These are phyloP conservation scores for Asclepias syriaca DNA, from an alignment of 257 asterid species.

Conservation along the genomic window DNA sequence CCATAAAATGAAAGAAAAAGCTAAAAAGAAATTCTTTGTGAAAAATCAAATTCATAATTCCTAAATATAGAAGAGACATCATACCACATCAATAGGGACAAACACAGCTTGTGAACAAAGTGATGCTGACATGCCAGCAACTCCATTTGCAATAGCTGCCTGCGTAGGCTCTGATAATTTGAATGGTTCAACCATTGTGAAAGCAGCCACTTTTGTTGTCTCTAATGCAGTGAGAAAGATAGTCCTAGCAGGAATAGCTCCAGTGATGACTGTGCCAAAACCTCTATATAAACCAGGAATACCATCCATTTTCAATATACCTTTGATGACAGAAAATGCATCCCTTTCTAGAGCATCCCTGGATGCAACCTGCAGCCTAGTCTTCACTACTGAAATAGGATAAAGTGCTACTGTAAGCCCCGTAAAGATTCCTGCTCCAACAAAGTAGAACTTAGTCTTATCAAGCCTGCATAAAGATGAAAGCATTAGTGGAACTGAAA, in stretches of 20 bases:
- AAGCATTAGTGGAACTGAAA: constrained; percentile 10
- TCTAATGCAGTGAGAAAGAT: constrained; percentile 86
- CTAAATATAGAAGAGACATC: constrained; percentile 11
- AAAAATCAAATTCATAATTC: neutral
- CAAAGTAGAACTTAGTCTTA: constrained; percentile 67
- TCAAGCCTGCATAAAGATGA: constrained; percentile 58
- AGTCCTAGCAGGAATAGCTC: constrained; percentile 85
- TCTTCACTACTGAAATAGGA: constrained; percentile 88
- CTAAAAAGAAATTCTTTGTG: neutral
- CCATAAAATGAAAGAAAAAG: neutral
- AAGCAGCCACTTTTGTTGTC: constrained; percentile 71
- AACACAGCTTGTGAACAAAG: constrained; percentile 78
- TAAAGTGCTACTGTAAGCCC: constrained; percentile 81
- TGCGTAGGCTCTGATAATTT: constrained; percentile 74
- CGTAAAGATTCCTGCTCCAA: constrained; percentile 86
- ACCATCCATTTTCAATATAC: constrained; percentile 68
- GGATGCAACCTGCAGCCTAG: constrained; percentile 78
- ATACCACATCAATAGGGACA: constrained; percentile 93
- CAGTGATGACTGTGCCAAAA: constrained; percentile 79
- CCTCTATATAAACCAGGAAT: constrained; percentile 82
- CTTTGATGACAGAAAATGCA: constrained; percentile 71
- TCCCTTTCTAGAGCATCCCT: constrained; percentile 49
- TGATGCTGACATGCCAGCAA: constrained; percentile 87
- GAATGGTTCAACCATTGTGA: constrained; percentile 63
- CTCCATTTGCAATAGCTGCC: constrained; percentile 87